Percentiles rank a stretch among this genome's conserved stretches.
These are phyloP conservation scores for Saccharomyces hybrid DNA, from an alignment of 1,139 yeast species.

Conservation along the genomic window DNA sequence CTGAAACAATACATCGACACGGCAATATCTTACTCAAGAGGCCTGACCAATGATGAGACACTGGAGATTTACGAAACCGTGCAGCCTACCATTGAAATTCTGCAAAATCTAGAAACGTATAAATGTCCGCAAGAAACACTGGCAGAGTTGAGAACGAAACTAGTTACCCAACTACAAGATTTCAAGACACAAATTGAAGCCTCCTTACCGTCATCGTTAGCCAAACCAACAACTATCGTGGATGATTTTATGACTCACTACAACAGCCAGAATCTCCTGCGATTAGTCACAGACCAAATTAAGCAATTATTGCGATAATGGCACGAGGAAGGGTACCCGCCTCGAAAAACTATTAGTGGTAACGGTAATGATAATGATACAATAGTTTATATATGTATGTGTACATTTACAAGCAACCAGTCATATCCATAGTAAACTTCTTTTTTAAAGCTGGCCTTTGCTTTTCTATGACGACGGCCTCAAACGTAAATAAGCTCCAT, in stretches of 20 bases:
- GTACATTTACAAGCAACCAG: neutral
- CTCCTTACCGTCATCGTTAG: neutral
- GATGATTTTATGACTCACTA: neutral
- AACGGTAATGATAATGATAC: neutral
- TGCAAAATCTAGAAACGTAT: slow-evolving; percentile 6
- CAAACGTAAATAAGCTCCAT: neutral
- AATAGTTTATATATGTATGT: neutral
- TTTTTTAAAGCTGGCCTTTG: neutral
- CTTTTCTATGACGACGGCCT: no score
- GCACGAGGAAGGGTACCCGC: slow-evolving; percentile 1
- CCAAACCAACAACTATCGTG: neutral
- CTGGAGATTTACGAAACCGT: slow-evolving; percentile 2
- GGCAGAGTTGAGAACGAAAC: slow-evolving; percentile 1
- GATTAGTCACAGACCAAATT: neutral
- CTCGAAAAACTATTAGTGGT: neutral
- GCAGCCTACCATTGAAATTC: slow-evolving; percentile 2
- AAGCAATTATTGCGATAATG: neutral
- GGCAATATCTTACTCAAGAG: slow-evolving; percentile 6
- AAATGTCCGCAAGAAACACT: slow-evolving; percentile 6
- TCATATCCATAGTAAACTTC: neutral
- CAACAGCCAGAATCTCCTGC: neutral
- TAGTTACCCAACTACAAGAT: neutral
- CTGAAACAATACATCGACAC: slow-evolving; percentile 3
- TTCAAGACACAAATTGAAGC: neutral
- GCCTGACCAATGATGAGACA: slow-evolving; percentile 5